These are phyloP conservation scores for Aspergillus quadrilineatus DNA, from an alignment of 2,329 filamentous ascomycete genomes.

Conservation along the genomic window DNA sequence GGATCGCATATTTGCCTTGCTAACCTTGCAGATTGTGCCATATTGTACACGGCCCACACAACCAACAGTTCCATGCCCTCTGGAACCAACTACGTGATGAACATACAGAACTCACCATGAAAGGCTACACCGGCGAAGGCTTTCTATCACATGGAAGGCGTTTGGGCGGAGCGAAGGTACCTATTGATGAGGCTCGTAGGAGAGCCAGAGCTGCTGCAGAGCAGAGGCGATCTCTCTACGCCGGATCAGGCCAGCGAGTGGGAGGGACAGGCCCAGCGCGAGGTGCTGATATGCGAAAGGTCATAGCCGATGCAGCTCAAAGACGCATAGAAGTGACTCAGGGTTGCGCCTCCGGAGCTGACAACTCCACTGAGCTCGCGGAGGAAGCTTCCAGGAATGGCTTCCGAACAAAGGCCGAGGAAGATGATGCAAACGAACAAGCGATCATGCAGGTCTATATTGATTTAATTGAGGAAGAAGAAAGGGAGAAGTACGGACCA, in stretches of 20 bases:
- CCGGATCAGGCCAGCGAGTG: constrained; percentile 68
- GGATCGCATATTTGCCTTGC: not conserved
- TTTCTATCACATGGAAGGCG: constrained; percentile 75
- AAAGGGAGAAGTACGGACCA: constrained; percentile 59
- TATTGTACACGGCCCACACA: constrained; percentile 79
- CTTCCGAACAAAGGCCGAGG: constrained; percentile 79
- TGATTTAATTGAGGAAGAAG: constrained; percentile 82
- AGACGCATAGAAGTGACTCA: constrained; percentile 65
- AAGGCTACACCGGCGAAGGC: constrained; percentile 87
- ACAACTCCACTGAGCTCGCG: constrained; percentile 64
- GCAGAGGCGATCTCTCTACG: constrained; percentile 58
- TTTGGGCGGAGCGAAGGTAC: constrained; percentile 67
- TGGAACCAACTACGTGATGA: constrained; percentile 91
- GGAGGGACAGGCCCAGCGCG: constrained; percentile 61
- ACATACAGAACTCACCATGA: constrained; percentile 69
- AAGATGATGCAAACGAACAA: constrained; percentile 83
- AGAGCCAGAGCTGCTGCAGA: constrained; percentile 73
- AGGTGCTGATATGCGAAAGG: constrained; percentile 67
- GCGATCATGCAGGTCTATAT: constrained; percentile 84
- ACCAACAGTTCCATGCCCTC: constrained; percentile 76
- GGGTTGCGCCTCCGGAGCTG: constrained; percentile 73
- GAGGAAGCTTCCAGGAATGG: constrained; percentile 69
- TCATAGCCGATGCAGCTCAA: constrained; percentile 71
- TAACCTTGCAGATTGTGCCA: constrained; percentile 63
- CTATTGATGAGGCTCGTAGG: constrained; percentile 70